A percentile compares a stretch with the other conserved stretches of the same genome.
phyloP scores from a whole-genome alignment of 2,329 filamentous ascomycete species.

The Intubia oerlemansii region DNA sequence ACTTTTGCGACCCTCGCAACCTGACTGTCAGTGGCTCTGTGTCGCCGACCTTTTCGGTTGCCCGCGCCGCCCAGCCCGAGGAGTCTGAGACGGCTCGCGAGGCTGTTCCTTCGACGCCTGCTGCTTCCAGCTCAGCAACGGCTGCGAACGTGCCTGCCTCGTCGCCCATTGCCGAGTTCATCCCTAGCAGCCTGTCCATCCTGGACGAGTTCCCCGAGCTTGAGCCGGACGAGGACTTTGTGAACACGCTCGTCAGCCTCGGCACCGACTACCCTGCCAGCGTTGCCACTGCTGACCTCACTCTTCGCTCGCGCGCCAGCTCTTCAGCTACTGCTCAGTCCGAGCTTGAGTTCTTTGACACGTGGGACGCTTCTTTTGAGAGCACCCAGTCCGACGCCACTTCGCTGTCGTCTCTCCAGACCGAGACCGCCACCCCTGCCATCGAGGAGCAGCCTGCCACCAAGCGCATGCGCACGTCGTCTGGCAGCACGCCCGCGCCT shows the following conservation, averaged over 20 bases:
- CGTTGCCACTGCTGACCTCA: constrained; percentile 11
- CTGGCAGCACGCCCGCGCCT: constrained; percentile 7
- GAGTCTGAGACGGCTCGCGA: constrained; percentile 23
- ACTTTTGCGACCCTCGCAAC: constrained; percentile 83
- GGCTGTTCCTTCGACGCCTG: too few relatives aligned
- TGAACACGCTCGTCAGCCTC: constrained; percentile 52
- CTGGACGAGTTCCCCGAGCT: constrained; percentile 81
- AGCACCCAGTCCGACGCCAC: constrained; percentile 27
- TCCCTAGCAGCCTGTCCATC: constrained; percentile 39
- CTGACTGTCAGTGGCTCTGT: constrained; percentile 47
- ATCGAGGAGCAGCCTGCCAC: constrained; percentile 30
- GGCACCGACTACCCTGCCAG: constrained; percentile 19
- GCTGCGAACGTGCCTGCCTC: too few relatives aligned
- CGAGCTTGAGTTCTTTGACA: constrained; percentile 56
- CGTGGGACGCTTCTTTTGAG: constrained; percentile 40
- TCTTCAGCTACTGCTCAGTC: constrained; percentile 55
- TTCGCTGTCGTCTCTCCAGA: too few relatives aligned
- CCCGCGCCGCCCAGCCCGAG: constrained; percentile 34
- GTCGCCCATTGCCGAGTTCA: constrained; percentile 23
- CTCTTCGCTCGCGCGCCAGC: constrained; percentile 42
- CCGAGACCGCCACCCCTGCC: too few relatives aligned
- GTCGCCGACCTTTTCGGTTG: constrained; percentile 40
- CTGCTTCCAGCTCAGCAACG: too few relatives aligned
- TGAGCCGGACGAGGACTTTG: constrained; percentile 78
- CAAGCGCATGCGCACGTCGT: constrained; percentile 33